phyloP scores from a whole-genome alignment of 805 yeast species.

The Saturnispora galanensis region DNA sequence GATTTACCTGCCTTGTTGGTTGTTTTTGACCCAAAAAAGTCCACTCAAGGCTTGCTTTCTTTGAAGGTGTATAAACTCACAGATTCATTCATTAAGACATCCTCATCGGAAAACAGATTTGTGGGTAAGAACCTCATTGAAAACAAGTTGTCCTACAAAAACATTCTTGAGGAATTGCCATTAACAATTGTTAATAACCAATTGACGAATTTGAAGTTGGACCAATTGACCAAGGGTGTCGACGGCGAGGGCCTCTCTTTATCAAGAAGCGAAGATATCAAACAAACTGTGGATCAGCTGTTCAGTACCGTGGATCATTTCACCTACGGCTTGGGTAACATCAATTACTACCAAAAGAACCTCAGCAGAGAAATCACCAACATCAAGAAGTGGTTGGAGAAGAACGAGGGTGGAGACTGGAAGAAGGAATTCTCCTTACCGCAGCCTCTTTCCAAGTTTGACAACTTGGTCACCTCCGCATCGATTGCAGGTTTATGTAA shows the following conservation, averaged over 20 bases:
- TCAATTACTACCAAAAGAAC: slow-evolving; percentile 74
- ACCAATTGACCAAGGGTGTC: no score
- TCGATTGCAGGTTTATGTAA: slow-evolving; percentile 62
- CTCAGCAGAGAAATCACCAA: slow-evolving; percentile 59
- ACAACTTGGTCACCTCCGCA: slow-evolving; percentile 57
- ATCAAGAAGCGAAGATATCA: slow-evolving; percentile 32
- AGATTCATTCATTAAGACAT: slow-evolving; percentile 43
- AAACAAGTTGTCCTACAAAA: slow-evolving; percentile 51
- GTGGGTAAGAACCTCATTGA: slow-evolving; percentile 52
- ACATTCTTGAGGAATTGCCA: slow-evolving; percentile 65
- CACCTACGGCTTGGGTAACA: slow-evolving; percentile 69
- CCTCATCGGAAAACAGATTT: slow-evolving; percentile 47
- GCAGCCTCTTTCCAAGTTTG: slow-evolving; percentile 64
- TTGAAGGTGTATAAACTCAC: slow-evolving; percentile 64
- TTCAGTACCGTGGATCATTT: slow-evolving; percentile 63
- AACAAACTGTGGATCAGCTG: slow-evolving; percentile 46
- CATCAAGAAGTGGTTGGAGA: slow-evolving; percentile 55
- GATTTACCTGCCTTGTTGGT: slow-evolving; percentile 37
- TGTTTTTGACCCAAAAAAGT: slow-evolving; percentile 62
- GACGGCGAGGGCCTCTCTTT: slow-evolving; percentile 24
- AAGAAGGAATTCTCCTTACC: slow-evolving; percentile 55
- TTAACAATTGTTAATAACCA: slow-evolving; percentile 57
- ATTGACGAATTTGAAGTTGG: slow-evolving; percentile 34
- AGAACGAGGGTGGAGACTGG: slow-evolving; percentile 48
- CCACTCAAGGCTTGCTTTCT: slow-evolving; percentile 51